A percentile compares a stretch with the other conserved stretches of the same genome.
phyloP scores from a whole-genome alignment of 2,329 filamentous ascomycete genomes.

The Arthrinium puccinioides region DNA sequence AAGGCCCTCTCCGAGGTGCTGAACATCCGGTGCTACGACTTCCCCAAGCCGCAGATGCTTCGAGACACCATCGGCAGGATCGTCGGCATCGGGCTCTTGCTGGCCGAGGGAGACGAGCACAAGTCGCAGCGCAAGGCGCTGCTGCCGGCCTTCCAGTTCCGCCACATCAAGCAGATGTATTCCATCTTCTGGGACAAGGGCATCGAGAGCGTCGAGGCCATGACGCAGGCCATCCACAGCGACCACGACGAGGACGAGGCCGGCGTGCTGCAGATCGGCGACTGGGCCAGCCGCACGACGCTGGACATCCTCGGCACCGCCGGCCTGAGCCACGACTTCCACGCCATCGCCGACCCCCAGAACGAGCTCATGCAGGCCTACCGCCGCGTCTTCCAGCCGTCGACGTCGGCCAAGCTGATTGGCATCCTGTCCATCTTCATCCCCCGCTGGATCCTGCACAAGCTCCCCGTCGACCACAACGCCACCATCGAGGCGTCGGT shows the following conservation, averaged over 20 bases:
- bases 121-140: background rate
- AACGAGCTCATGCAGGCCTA: slow-evolving; percentile 54
- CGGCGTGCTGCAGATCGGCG: slow-evolving; percentile 46
- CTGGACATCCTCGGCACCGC: slow-evolving; percentile 71
- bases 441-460: slow-evolving; percentile 51
- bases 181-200: background rate
- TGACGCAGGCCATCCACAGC: slow-evolving; percentile 9
- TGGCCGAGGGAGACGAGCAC: slow-evolving; percentile 1
- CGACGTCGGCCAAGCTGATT: slow-evolving; percentile 28
- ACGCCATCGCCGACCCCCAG: slow-evolving; percentile 52
- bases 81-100: slow-evolving; percentile 1
- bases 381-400: slow-evolving; percentile 43
- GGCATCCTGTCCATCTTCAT: slow-evolving; percentile 54
- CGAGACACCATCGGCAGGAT: slow-evolving; percentile 12
- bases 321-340: slow-evolving; percentile 65
- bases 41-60: background rate
- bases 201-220: background rate
- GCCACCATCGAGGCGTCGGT: slow-evolving; percentile 49
- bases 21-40: background rate
- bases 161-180: background rate
- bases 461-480: slow-evolving; percentile 66
- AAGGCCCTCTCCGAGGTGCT: background rate
- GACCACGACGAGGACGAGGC: slow-evolving; percentile 15
- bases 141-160: background rate
- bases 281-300: slow-evolving; percentile 60